phyloP scores from a whole-genome alignment of 176 grass and related monocot species.

The Juncus effusus region DNA sequence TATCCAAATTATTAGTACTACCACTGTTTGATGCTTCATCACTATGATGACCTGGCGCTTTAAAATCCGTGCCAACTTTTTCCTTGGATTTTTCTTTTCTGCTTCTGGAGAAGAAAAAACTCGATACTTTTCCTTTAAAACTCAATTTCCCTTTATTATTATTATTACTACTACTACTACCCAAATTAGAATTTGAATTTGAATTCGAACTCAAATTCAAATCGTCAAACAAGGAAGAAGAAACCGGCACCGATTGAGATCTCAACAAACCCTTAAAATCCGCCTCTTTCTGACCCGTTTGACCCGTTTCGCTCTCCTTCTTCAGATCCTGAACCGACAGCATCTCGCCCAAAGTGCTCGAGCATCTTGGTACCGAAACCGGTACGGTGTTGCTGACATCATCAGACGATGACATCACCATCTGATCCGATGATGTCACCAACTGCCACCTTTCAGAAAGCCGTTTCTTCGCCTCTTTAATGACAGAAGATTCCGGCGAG shows the following conservation, averaged over 20 bases:
- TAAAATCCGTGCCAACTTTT: conserved; percentile 17
- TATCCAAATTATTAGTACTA: conserved; percentile 16
- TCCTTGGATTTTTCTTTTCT: conserved; percentile 55
- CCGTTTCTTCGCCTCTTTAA: conserved; percentile 75
- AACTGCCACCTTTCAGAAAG: conserved; percentile 84
- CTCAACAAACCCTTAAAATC: conserved; percentile 44
- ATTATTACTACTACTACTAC: conserved; percentile 17
- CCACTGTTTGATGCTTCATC: neutral
- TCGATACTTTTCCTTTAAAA: conserved; percentile 79
- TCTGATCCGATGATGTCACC: conserved; percentile 32
- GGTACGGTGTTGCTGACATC: conserved; percentile 43
- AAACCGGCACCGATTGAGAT: conserved; percentile 77
- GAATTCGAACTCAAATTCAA: conserved; percentile 41
- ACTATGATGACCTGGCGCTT: neutral
- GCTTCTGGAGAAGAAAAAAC: conserved; percentile 71
- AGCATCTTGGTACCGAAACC: conserved; percentile 54
- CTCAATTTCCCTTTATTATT: conserved; percentile 51
- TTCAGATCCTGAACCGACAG: conserved; percentile 57
- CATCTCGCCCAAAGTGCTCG: conserved; percentile 92
- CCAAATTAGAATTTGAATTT: conserved; percentile 31
- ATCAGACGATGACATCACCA: conserved; percentile 5
- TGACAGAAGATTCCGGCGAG: conserved; percentile 78
- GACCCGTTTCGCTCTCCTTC: conserved; percentile 52
- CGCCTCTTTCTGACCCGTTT: conserved; percentile 31
- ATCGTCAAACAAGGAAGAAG: conserved; percentile 53